Conservation (phyloP, 1,284 basidiomycete species). For the Melampsora larici-populina region DNA sequence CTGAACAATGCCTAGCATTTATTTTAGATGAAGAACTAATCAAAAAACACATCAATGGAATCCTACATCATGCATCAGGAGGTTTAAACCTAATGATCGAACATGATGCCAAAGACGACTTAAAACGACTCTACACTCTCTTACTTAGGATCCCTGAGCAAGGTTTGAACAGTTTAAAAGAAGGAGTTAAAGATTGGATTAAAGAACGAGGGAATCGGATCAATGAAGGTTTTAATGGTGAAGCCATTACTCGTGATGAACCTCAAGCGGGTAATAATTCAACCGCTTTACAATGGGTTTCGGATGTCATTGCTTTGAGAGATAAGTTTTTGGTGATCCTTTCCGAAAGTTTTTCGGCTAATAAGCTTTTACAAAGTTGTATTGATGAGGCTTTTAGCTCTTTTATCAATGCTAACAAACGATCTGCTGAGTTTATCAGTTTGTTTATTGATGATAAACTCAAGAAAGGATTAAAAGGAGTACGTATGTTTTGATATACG, state of each 20-base stretch:
- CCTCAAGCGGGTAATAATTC: slow-evolving; percentile 48
- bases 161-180: slow-evolving; percentile 67
- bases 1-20: slow-evolving; percentile 66
- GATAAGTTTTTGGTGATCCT: slow-evolving; percentile 81
- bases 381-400: slow-evolving; percentile 90
- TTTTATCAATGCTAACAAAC: slow-evolving; percentile 84
- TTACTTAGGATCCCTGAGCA: slow-evolving; percentile 64
- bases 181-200: slow-evolving; percentile 72
- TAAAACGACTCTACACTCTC: slow-evolving; percentile 75
- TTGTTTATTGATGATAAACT: slow-evolving; percentile 96
- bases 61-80: slow-evolving; percentile 77
- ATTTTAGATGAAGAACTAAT: slow-evolving; percentile 78
- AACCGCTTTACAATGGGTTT: slow-evolving; percentile 85
- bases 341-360: slow-evolving; percentile 67
- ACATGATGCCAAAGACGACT: slow-evolving; percentile 69
- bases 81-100: slow-evolving; percentile 88
- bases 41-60: slow-evolving; percentile 68
- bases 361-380: slow-evolving; percentile 75
- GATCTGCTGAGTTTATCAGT: slow-evolving; percentile 90
- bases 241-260: slow-evolving; percentile 44
- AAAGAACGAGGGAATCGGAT: slow-evolving; percentile 73
- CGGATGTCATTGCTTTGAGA: slow-evolving; percentile 84
- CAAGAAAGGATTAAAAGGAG: slow-evolving; percentile 90
- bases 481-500: slow-evolving; percentile 60
- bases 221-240: slow-evolving; percentile 59